Evolutionary conservation across 495 filamentous ascomycete genomes (phyloP), one percentile per base, ranked within the genome.

Genomic region (Penicillium cosmopolitanum): DNA sequence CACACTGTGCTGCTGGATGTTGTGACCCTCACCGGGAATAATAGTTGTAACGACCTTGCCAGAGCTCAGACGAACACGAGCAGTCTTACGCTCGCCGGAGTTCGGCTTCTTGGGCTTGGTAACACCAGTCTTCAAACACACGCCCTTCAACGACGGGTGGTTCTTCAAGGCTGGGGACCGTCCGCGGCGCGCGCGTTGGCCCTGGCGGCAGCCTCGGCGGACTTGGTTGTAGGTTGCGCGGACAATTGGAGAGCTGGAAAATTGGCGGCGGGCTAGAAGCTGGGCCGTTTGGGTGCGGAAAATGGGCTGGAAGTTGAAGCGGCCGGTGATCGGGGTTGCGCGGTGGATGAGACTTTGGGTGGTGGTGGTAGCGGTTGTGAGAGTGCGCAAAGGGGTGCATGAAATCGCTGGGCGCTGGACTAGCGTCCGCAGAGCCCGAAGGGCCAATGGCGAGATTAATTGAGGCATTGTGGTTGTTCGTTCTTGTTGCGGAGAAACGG

Each of bases 91-190:
- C 77, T 96, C 91, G 33, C 90, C 96, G 16, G 95, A 98, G 73
- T 98, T 98, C 46, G 95, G 95, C 77, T 98, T 98, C 87, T 98
- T 98, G 21, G 95, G 95, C 70, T 93, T 93, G 66, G 90, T 93
- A 46, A 92, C 88, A 69, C 87, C 88, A 57, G 97, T 96, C 70
- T 93, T 92, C 56, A 98, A 75, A 74, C 96, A 98, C 23, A 98
- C 95, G 60, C 92, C 95, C 77, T 98, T 98, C 80, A 96, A 85
- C 71, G 88, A 83, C 12, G 95, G 91, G 21, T 89, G 82, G 21
- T 86, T 73, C 59, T 82, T 83, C 53, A 98, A 83, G 5, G 93
- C 95, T 0, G 95, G 95, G 3, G 94, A 97, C 44, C 89, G 84
- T 60, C 87, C 79, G 67, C 96, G 92, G 55, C 95, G 92, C 2